Conservation (phyloP, 495 filamentous ascomycete genomes). For the Xylaria bambusicola region DNA sequence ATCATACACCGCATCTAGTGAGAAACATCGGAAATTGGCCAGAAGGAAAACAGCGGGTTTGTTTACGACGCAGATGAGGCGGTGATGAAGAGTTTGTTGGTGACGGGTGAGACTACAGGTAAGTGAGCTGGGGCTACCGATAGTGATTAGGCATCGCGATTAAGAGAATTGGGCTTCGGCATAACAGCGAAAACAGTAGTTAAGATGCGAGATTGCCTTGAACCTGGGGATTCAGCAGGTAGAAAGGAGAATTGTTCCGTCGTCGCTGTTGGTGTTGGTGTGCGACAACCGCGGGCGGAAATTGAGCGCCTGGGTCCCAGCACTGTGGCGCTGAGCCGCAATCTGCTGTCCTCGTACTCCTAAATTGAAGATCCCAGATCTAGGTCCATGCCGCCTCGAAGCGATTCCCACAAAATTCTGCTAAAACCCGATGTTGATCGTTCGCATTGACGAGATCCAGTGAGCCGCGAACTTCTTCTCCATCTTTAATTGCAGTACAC, state of each 20-base stretch:
- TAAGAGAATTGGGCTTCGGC: too few species aligned
- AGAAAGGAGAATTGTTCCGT: not conserved
- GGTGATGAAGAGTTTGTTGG: not conserved
- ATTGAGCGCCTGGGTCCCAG: slow-evolving; percentile 1
- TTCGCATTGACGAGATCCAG: slow-evolving; percentile 12
- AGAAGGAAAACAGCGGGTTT: not conserved
- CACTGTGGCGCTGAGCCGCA: slow-evolving; percentile 11
- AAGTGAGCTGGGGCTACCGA: too few species aligned
- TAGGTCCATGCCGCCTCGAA: slow-evolving; percentile 7
- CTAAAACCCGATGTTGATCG: slow-evolving; percentile 5
- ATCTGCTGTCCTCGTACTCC: slow-evolving; percentile 11
- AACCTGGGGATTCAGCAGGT: not conserved
- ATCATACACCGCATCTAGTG: not conserved
- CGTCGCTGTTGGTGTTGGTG: too few species aligned
- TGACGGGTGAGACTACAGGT: not conserved
- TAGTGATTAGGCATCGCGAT: too few species aligned
- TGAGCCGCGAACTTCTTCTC: too few species aligned
- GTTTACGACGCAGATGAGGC: not conserved
- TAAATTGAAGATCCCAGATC: slow-evolving; percentile 12
- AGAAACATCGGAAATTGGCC: slow-evolving; percentile 3
- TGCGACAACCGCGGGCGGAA: slow-evolving; percentile 2
- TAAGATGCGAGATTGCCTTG: slow-evolving; percentile 3
- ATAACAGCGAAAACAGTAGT: too few species aligned
- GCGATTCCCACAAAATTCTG: not conserved
- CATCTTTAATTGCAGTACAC: too few species aligned